Evolutionary conservation across 768 basidiomycete genomes (phyloP).

Genomic region (Leccinum arenicola): DNA sequence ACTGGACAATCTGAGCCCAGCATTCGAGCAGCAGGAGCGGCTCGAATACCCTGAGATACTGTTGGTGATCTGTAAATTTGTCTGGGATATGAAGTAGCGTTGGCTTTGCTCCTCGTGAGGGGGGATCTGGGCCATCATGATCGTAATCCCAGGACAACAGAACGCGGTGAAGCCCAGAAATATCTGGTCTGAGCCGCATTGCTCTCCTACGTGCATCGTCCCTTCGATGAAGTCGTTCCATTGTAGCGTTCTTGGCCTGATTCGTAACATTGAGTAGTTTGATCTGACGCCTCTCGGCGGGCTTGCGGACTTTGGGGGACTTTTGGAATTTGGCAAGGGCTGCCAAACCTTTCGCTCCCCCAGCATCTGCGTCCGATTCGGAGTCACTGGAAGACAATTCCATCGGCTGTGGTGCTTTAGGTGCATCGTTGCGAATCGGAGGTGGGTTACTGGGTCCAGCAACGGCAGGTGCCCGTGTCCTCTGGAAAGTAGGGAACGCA

Average conservation of each 20-base stretch:
- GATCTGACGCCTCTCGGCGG: conserved; percentile 57
- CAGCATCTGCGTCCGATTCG: conserved; percentile 46
- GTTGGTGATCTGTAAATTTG: conserved; percentile 56
- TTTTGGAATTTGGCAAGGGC: conserved; percentile 59
- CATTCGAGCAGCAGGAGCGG: conserved; percentile 86
- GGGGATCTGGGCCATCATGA: conserved; percentile 60
- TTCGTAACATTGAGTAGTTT: conserved; percentile 58
- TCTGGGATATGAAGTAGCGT: conserved; percentile 52
- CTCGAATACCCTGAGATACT: conserved; percentile 77
- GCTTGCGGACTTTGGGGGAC: conserved; percentile 57
- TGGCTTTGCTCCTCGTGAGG: conserved; percentile 39
- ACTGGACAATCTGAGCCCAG: conserved; percentile 82
- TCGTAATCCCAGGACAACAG: conserved; percentile 88
- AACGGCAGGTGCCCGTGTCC: conserved; percentile 23
- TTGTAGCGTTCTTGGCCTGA: conserved; percentile 39
- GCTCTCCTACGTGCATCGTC: conserved; percentile 60
- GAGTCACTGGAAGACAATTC: conserved; percentile 42
- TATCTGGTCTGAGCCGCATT: conserved; percentile 77
- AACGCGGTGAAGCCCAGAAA: conserved; percentile 70
- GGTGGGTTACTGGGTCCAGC: conserved; percentile 34
- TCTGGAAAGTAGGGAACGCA: conserved; percentile 44
- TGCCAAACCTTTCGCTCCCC: conserved; percentile 44
- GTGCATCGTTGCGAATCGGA: conserved; percentile 12
- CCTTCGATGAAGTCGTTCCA: conserved; percentile 51
- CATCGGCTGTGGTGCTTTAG: conserved; percentile 7